These are phyloP conservation scores for Nicotiana rustica DNA, from an alignment of 305 asterid species.

Conservation along the genomic window DNA sequence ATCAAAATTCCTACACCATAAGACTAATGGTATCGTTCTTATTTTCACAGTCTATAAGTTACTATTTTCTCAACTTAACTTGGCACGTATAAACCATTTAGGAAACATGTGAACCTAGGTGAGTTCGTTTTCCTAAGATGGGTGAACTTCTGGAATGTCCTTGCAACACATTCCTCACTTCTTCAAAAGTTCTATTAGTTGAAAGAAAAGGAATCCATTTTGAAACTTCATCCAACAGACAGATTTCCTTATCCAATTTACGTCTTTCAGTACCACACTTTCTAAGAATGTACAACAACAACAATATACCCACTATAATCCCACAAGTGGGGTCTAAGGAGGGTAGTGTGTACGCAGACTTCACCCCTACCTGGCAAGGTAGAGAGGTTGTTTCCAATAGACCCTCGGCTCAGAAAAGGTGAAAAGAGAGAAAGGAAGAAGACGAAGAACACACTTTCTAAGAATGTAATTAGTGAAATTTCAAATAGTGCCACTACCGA, in stretches of 20 bases:
- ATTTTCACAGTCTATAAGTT: slow-evolving; percentile 5
- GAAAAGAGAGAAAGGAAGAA: no score
- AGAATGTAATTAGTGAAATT: not conserved
- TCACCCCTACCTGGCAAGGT: no score
- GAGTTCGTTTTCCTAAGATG: slow-evolving; percentile 1
- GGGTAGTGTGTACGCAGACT: no score
- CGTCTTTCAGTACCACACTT: not conserved
- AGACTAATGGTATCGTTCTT: not conserved
- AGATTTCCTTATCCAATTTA: not conserved
- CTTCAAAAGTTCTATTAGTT: not conserved
- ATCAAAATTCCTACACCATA: not conserved
- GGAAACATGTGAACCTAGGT: slow-evolving; percentile 8
- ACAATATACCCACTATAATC: no score
- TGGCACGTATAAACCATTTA: not conserved
- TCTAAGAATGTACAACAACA: no score
- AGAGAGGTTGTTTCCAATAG: no score
- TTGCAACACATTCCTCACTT: not conserved
- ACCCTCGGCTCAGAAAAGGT: no score
- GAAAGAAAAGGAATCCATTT: not conserved
- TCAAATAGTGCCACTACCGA: not conserved
- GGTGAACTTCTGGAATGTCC: not conserved
- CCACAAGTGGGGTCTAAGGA: no score
- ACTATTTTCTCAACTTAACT: not conserved
- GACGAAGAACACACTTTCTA: no score
- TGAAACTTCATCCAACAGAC: slow-evolving; percentile 5